Base-by-base conservation (phyloP, 768 basidiomycete genomes). In the Cystoderma amianthinum region DNA sequence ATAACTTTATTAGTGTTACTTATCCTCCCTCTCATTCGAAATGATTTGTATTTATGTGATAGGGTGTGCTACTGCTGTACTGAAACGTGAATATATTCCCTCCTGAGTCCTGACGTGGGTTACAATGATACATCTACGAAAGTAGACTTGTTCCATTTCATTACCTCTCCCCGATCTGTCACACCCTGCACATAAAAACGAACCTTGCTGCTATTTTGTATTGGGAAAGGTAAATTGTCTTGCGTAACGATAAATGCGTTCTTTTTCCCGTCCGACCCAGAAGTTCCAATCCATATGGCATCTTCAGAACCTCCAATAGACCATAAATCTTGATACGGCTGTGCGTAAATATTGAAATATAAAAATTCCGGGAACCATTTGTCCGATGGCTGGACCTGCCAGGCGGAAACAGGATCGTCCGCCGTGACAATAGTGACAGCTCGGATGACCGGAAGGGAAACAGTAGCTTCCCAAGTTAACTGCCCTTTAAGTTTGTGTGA, bases 1-100 rank as follows among this genome's bases (percentile, higher is more conserved):
- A 40, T 40, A 16, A 17, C 25, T n/a, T 23, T 40, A 20, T 40
- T 40, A 40, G 23, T 40, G 39, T 25, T 40, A 40, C 39, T 40
- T 40, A 40, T 40, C 25, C 39, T 20, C 25, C 25, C 16, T 36
- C n/a, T 28, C 25, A 19, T 36, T 9, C 17, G 34, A 36, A 36
- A 16, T 36, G 7, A 7, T 36, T 7, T 36, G 34, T 36, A 36
- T 19, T 36, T 36, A 9, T n/a, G n/a, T 28, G 25, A 28, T 28
- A 28, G 25, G n/a, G 25, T 28, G 25, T 7, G 25, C 25, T 28
- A 28, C n/a, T 7, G n/a, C 7, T n/a, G 25, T 7, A 7, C 25
- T 28, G 7, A 28, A 28, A n/a, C n/a, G n/a, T n/a, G n/a, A n/a
- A n/a, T n/a, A n/a, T n/a, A n/a, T n/a, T n/a, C n/a, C n/a, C n/a